Conservation (phyloP, 2,329 filamentous ascomycete species). For the Fusarium duplospermum region DNA sequence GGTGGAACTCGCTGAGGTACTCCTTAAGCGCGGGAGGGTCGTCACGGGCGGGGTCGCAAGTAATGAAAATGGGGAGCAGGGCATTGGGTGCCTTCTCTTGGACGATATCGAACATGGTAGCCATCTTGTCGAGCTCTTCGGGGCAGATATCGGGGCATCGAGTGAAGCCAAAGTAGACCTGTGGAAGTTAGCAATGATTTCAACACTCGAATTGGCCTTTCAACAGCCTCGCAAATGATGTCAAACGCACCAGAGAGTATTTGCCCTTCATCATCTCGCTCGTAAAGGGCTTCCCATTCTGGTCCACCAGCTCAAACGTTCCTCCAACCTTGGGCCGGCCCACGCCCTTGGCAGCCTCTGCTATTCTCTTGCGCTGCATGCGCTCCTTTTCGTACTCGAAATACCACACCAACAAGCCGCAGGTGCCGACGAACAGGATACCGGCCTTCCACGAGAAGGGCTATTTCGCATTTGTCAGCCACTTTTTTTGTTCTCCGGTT, state of each 20-base stretch:
- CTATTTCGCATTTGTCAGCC: conserved; percentile 56
- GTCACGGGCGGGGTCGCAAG: conserved; percentile 93
- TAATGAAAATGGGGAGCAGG: conserved; percentile 88
- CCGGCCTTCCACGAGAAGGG: conserved; percentile 96
- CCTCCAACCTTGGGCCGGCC: conserved; percentile 95
- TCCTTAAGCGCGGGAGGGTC: conserved; percentile 84
- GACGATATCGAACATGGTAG: conserved; percentile 86
- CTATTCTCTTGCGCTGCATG: conserved; percentile 88
- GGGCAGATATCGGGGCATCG: conserved; percentile 99
- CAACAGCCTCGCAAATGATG: not conserved
- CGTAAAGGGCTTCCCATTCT: conserved; percentile 82
- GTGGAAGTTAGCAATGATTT: conserved; percentile 20
- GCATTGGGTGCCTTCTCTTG: conserved; percentile 62
- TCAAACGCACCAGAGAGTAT: conserved; percentile 73
- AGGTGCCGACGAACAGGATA: conserved; percentile 83
- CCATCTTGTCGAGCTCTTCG: conserved; percentile 99
- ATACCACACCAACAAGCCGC: conserved; percentile 83
- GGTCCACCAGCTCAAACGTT: conserved; percentile 82
- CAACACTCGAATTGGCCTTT: not conserved
- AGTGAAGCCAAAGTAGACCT: conserved; percentile 99
- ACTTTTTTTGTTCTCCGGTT: not conserved
- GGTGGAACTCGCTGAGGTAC: conserved; percentile 93
- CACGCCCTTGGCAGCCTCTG: conserved; percentile 92
- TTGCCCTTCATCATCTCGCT: conserved; percentile 87
- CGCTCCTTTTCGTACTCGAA: conserved; percentile 94